Percentiles rank a stretch among this genome's conserved stretches.
Conservation (phyloP, 306 rosid genomes). For the Cucurbita argyrosperma region DNA sequence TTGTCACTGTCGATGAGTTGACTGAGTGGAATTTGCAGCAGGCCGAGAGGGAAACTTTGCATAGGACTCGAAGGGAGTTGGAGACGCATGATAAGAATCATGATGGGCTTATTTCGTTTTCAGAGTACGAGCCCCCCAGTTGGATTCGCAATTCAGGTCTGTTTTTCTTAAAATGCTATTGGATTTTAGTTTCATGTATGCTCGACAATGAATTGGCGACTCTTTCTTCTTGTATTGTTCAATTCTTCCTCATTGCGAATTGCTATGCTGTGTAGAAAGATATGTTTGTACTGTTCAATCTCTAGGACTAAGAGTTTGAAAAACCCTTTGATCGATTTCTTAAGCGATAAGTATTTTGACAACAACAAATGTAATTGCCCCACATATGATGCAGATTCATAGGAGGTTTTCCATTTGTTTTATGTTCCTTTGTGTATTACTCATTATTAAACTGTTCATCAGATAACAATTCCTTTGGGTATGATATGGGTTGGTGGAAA, state of each 20-base stretch:
- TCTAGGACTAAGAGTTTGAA: not conserved
- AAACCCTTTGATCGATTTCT: not conserved
- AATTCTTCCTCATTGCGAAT: not conserved
- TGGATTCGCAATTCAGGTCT: slow-evolving; percentile 68
- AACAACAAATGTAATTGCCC: not conserved
- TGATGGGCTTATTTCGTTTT: slow-evolving; percentile 58
- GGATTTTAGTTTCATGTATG: not conserved
- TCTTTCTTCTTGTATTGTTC: not conserved
- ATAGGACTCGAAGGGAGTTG: slow-evolving; percentile 67
- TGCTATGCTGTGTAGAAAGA: not conserved
- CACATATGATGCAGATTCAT: not conserved
- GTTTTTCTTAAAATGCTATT: not conserved
- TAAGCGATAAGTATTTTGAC: not conserved
- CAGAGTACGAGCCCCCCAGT: slow-evolving; percentile 84
- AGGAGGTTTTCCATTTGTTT: not conserved
- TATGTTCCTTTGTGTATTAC: slow-evolving; percentile 7
- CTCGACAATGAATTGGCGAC: not conserved
- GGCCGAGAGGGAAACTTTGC: slow-evolving; percentile 55
- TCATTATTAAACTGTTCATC: slow-evolving; percentile 10
- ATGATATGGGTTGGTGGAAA: slow-evolving; percentile 99
- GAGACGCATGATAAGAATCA: slow-evolving; percentile 76
- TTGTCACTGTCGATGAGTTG: slow-evolving; percentile 48
- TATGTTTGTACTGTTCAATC: not conserved
- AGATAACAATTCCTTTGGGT: slow-evolving; percentile 67
- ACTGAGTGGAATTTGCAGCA: slow-evolving; percentile 70